Conservation (phyloP, 345 rosid species). For the Psidium friedrichsthalianum region DNA sequence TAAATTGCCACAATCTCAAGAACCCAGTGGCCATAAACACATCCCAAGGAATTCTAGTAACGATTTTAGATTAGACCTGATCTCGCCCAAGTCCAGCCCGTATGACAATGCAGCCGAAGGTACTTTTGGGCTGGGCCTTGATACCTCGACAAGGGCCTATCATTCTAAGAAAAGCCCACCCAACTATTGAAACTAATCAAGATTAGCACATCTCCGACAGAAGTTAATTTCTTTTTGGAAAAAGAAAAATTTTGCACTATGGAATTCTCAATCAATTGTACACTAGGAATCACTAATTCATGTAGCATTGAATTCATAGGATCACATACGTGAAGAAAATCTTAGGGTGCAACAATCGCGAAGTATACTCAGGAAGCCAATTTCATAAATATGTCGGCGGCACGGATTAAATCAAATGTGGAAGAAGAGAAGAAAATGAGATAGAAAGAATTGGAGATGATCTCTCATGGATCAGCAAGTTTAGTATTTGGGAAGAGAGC, state of each 20-base stretch:
- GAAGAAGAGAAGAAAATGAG: neutral
- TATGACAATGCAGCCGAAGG: no score
- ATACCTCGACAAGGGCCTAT: no score
- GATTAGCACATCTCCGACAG: neutral
- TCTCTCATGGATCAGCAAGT: neutral
- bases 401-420: neutral
- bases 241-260: neutral
- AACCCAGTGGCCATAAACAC: no score
- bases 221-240: neutral
- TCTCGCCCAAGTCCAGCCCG: no score
- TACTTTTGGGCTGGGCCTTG: no score
- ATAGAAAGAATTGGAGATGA: neutral
- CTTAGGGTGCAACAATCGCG: fast-evolving
- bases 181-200: neutral
- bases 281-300: neutral
- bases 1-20: no score
- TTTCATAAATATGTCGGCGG: neutral
- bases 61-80: no score
- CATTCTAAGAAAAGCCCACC: neutral
- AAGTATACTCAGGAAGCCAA: neutral
- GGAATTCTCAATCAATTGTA: neutral
- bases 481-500: conserved; percentile 56
- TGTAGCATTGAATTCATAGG: neutral
- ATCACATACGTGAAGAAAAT: fast-evolving
- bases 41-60: no score